Evolutionary conservation across 176 grass and related monocot genomes (phyloP), one percentile per base, ranked within the genome.

Genomic region (Triticum monococcum): DNA sequence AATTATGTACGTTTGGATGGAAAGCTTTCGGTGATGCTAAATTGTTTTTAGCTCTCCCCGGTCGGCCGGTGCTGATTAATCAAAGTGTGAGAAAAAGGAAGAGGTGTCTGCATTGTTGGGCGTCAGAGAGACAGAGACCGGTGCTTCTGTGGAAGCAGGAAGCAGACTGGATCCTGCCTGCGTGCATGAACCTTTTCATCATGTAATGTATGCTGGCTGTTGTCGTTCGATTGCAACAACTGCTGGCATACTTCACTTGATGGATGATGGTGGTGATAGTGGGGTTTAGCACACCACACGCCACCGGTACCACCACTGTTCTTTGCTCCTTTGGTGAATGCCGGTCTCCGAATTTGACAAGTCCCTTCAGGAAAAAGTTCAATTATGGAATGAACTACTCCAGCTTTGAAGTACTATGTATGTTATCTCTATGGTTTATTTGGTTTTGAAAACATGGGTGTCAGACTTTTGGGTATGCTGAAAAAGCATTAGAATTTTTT

Each of bases 91-190:
- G 17, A 46, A 9, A 30, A 46, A 43, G 25, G 45, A 20, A 7
- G 24, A 66, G 25, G 8, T 48, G 37, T 32, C 2, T 81, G 24
- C 72, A 10, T 18, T 30, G 72, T 26, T 75, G 43, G 72, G 72
- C 43, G 72, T 75, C 41, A 30, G 72, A 18, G 72, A 52, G 72
- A 75, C 41, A 75, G 72, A 75, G 72, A 75, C 43, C 72, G 72
- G 17, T 18, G 72, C 72, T 52, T 52, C 72, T 31, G 72, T 31
- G 43, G 72, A 50, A 52, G 72, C 72, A 75, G 43, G 43, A 75
- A 75, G 11, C 43, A 11, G 66, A 69, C 33, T 75, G 24, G 72
- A 14, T 75, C 25, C 24, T 75, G 43, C 25, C 24, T 75, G 43
- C 43, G 22, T 52, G 25, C 72, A 72, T n/a, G 4, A 41, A 40